phyloP scores from a whole-genome alignment of 1,284 basidiomycete species.

The Trichosporon sp. region DNA sequence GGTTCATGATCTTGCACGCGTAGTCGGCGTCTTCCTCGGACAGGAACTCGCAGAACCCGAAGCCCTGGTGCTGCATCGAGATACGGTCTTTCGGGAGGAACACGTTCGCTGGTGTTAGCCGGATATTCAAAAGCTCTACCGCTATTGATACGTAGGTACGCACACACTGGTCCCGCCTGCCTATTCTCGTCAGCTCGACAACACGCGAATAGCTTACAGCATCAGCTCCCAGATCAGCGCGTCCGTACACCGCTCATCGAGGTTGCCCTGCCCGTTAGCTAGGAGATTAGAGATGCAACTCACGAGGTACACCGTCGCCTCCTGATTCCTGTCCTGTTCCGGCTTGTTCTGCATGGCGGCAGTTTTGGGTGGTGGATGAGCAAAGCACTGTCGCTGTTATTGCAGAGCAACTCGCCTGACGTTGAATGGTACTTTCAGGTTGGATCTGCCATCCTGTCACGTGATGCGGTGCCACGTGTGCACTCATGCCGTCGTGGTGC shows the following conservation, averaged over 20 bases:
- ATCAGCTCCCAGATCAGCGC: conserved; percentile 97
- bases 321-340: conserved; percentile 85
- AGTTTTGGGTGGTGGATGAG: neutral
- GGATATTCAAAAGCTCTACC: too few relatives aligned
- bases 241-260: conserved; percentile 92
- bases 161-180: conserved; percentile 96
- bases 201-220: conserved; percentile 60
- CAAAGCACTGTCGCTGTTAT: neutral
- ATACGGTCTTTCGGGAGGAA: conserved; percentile 99
- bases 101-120: conserved; percentile 72
- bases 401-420: neutral
- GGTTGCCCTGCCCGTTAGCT: conserved; percentile 71
- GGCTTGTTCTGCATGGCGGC: conserved; percentile 59
- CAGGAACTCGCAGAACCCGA: conserved; percentile 98
- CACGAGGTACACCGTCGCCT: conserved; percentile 91
- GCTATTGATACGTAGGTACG: conserved; percentile 45
- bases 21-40: conserved; percentile 99
- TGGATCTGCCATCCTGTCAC: neutral
- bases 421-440: neutral
- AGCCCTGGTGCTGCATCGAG: conserved; percentile 96
- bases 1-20: conserved; percentile 99
- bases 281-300: conserved; percentile 38
- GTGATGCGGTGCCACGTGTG: neutral
- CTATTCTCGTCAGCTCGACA: conserved; percentile 35
- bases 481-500: neutral